Evolutionary conservation across 257 asterid species (phyloP), one percentile per base, ranked within the genome.

Genomic region (Solanum habrochaites): DNA sequence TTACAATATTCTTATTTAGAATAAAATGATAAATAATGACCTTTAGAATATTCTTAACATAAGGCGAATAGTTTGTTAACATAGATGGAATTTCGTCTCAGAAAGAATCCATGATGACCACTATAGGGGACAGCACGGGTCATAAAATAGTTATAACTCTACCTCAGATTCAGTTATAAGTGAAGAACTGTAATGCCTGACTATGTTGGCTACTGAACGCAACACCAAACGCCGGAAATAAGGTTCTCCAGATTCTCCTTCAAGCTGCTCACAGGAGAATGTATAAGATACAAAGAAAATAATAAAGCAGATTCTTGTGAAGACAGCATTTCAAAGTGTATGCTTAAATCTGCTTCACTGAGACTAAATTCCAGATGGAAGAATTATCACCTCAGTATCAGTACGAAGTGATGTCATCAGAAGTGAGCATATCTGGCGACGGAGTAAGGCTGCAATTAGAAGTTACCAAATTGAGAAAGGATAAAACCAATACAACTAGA

Each of bases 371-470:
- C 86, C 47, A 29, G 85, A 62, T 78, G 77, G 84, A 82, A 66
- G 88, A 81, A 78, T 21, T 27, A 47, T 85, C 87, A 97, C 99
- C 99, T 97, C 99, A 66, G 99, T 92, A 87, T 97, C 96, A 12
- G 97, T 96, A 69, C 99, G 98, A 73, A 97, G 98, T 81, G 99
- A 97, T 72, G 99, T 97, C 99, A 97, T 97, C 86, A 97, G 98
- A 87, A 97, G 97, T 87, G 99, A 97, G 90, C 99, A 97, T 89
- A 96, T 93, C 89, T 95, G 96, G 90, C 89, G 95, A 69, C 97
- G 98, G 89, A 96, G 91, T 87, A 94, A 95, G n/a, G n/a, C 99
- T 97, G 97, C 90, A 39, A 90, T 74, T 86, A 83, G 58, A 72
- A 56, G 90, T 78, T 67, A 87, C 69, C 31, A 74, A 89, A 91